Conservation (phyloP, 306 rosid genomes). For the Citrullus colocynthis region DNA sequence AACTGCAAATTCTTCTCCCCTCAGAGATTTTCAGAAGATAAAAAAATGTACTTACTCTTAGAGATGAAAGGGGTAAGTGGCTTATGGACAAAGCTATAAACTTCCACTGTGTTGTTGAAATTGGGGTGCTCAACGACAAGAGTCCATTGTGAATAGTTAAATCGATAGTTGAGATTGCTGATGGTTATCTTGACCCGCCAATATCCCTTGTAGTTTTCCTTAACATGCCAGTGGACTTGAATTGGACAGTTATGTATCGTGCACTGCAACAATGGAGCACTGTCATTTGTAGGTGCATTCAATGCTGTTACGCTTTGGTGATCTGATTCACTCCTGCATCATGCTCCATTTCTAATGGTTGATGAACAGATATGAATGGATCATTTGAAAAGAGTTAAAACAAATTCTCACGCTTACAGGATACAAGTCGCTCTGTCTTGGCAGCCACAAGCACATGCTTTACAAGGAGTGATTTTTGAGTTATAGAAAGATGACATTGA, state of each 20-base stretch:
- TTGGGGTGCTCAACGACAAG: slow-evolving; percentile 79
- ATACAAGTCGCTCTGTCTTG: slow-evolving; percentile 49
- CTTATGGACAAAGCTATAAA: slow-evolving; percentile 67
- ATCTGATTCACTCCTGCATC: slow-evolving; percentile 43
- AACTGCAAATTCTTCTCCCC: not conserved
- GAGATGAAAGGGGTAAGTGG: slow-evolving; percentile 65
- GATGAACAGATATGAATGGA: not conserved
- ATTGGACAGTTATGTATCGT: slow-evolving; percentile 70
- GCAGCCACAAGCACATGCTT: slow-evolving; percentile 84
- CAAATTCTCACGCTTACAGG: slow-evolving; percentile 27
- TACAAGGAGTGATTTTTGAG: slow-evolving; percentile 53
- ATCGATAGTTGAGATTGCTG: slow-evolving; percentile 53
- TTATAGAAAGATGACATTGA: slow-evolving; percentile 81
- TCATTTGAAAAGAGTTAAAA: not conserved
- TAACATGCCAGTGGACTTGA: slow-evolving; percentile 58
- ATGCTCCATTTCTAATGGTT: not conserved
- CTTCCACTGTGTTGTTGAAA: slow-evolving; percentile 76
- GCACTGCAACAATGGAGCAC: slow-evolving; percentile 58
- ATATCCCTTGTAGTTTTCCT: slow-evolving; percentile 59
- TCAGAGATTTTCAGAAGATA: not conserved
- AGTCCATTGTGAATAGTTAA: slow-evolving; percentile 68
- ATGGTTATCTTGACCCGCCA: slow-evolving; percentile 76
- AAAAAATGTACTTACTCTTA: slow-evolving; percentile 36
- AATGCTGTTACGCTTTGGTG: slow-evolving; percentile 26
- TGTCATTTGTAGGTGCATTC: slow-evolving; percentile 36